Evolutionary conservation across 129 eudicot species (phyloP).

Genomic region (Heracleum sosnowskyi): DNA sequence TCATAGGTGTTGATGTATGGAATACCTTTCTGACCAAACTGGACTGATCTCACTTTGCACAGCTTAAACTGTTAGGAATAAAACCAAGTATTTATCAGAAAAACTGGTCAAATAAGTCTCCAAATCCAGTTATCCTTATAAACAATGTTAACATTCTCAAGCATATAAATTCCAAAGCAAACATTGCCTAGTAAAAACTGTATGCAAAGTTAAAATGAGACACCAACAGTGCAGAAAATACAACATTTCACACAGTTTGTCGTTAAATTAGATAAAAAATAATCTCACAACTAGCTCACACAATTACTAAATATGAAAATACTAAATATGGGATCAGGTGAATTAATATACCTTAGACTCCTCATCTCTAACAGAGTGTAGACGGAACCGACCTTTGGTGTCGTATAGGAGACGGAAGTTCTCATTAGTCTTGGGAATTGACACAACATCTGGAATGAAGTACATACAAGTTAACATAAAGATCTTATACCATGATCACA

Average conservation of each 20-base stretch:
- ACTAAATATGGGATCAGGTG: background rate
- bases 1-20: slow-evolving; percentile 60
- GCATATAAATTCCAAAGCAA: background rate
- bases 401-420: slow-evolving; percentile 52
- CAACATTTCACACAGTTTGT: background rate
- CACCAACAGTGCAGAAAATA: background rate
- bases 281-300: background rate
- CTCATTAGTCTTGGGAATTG: slow-evolving; percentile 63
- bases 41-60: slow-evolving; percentile 57
- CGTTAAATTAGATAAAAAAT: background rate
- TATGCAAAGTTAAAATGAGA: background rate
- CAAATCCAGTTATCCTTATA: background rate
- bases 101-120: background rate
- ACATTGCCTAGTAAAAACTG: background rate
- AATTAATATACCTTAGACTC: slow-evolving; percentile 43
- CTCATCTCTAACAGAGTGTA: slow-evolving; percentile 51
- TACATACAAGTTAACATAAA: background rate
- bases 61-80: slow-evolving; percentile 33
- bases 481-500: background rate
- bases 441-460: slow-evolving; percentile 37
- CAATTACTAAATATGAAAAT: no score
- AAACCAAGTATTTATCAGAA: background rate
- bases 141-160: background rate
- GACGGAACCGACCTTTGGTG: slow-evolving; percentile 58
- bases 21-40: slow-evolving; percentile 52